Base-by-base conservation (phyloP, 2,329 filamentous ascomycete genomes). In the Juglanconis sp. region DNA sequence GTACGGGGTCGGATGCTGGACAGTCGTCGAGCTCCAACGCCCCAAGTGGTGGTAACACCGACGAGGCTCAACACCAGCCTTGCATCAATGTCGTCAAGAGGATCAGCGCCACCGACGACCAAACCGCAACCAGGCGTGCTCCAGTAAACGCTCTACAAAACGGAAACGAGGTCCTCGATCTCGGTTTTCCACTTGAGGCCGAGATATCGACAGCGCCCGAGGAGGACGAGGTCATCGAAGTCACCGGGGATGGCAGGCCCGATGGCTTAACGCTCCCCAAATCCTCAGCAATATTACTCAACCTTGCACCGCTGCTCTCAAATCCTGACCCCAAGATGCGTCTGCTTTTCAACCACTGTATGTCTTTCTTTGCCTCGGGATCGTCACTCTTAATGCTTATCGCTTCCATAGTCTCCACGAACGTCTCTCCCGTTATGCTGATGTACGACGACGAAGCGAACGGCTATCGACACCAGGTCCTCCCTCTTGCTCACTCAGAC, bases 371-470 rank as follows among this genome's bases (percentile, higher is more conserved):
- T 4, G 1, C 13, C 6, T 13, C 47, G n/a, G 3, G 13, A 4
- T n/a, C 10, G 13, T 11, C 13, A n/a, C n/a, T 5, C 17, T 15
- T 32, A n/a, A 13, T 9, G 2, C 49, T 60, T 10, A 59, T 11
- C 13, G 1, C 5, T 3, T 11, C 5, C 1, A 32, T 30, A 63
- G 61, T 63, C 49, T 50, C 44, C 4, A 47, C 53, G n/a, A 34
- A 63, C 40, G 61, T 63, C 32, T 63, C 61, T 3, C 61, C 61
- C 0, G 61, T 63, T 7, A 63, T 63, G 61, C 52, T 63, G 36
- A 53, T 63, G 57, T 63, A 60, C 35, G 61, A 63, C 30, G 61
- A 57, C 2, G 57, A 58, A n/a, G 42, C 57, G 35, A 63, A 63
- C 49, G 61, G 61, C 17, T 63, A 63, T 10, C 17, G 61, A 3